Evolutionary conservation across 805 yeast species (phyloP), one percentile per base, ranked within the genome.

Genomic region (Yamadazyma phyllophila): DNA sequence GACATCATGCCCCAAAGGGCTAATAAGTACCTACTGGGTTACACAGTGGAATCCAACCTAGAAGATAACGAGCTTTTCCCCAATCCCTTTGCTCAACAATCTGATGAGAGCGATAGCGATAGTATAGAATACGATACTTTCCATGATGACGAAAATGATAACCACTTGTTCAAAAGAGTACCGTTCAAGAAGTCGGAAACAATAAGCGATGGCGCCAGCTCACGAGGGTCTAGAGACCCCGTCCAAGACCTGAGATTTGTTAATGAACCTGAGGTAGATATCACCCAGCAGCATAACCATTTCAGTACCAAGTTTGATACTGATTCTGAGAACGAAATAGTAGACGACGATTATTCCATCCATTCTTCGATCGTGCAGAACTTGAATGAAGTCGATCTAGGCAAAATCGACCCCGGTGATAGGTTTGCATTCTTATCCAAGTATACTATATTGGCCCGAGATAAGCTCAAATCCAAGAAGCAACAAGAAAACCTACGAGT

Each of bases 391-490:
- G 32, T 45, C 4, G 39, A 42, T 43, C 27, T 43, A 15, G 48
- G 36, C 17, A 35, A 30, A 24, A 41, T 36, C 2, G 44, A 44
- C 31, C 49, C 52, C 1, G 51, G 53, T 30, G 62, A 59, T 2
- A 46, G 67, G 42, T 66, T 66, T 45, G 56, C 57, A 41, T 65
- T 56, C 38, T 52, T 67, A n/a, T 43, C 54, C 11, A 41, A 54
- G 9, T 67, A 67, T 44, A 59, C 58, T 36, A 51, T 41, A 24
- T 41, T 59, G 14, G 46, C 34, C 26, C 40, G 39, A 10, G 35
- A 30, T 1, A 47, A 16, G 13, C 41, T 46, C 26, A 36, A 46
- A 15, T 36, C 39, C n/a, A 24, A 35, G 6, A 39, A 40, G 11
- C 38, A 40, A 13, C 48, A 43, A 9, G 36, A 36, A 27, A 17